Conservation (phyloP, 2,329 filamentous ascomycete genomes). For the Aspergillus aculeatus region DNA sequence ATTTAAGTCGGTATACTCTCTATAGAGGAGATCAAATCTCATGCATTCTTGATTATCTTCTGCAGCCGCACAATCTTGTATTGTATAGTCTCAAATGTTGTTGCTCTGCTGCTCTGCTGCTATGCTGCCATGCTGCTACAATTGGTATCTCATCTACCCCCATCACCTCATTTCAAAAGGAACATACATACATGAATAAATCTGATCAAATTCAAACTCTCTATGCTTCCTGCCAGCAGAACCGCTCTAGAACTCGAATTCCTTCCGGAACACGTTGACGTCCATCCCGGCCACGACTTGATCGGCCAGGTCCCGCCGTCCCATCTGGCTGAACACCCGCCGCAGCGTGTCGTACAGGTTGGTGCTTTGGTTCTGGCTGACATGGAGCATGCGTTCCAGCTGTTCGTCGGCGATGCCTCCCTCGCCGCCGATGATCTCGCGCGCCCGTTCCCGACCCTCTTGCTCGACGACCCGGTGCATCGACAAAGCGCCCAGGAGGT, state of each 20-base stretch:
- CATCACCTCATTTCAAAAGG: not conserved
- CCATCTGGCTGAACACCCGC: slow-evolving; percentile 96
- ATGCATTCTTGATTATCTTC: not conserved
- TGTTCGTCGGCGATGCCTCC: slow-evolving; percentile 63
- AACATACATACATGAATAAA: not conserved
- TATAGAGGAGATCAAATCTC: no score
- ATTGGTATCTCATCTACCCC: not conserved
- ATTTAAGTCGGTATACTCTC: no score
- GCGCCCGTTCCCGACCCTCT: slow-evolving; percentile 76
- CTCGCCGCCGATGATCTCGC: slow-evolving; percentile 69
- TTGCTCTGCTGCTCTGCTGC: not conserved
- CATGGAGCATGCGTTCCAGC: slow-evolving; percentile 78
- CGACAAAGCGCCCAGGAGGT: slow-evolving; percentile 83
- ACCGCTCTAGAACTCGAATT: slow-evolving; percentile 75
- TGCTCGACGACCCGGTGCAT: slow-evolving; percentile 95
- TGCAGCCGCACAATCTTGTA: not conserved
- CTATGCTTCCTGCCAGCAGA: not conserved
- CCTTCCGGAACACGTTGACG: slow-evolving; percentile 79
- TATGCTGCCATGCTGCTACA: not conserved
- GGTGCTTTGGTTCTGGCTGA: slow-evolving; percentile 84
- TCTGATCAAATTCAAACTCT: not conserved
- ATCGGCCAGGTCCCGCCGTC: slow-evolving; percentile 80
- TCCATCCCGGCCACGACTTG: slow-evolving; percentile 87
- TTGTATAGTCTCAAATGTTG: no score
- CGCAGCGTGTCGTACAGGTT: slow-evolving; percentile 94